Evolutionary conservation across 495 filamentous ascomycete species (phyloP), one percentile per base, ranked within the genome.

Genomic region (Melanomma pulvis-pyrius): DNA sequence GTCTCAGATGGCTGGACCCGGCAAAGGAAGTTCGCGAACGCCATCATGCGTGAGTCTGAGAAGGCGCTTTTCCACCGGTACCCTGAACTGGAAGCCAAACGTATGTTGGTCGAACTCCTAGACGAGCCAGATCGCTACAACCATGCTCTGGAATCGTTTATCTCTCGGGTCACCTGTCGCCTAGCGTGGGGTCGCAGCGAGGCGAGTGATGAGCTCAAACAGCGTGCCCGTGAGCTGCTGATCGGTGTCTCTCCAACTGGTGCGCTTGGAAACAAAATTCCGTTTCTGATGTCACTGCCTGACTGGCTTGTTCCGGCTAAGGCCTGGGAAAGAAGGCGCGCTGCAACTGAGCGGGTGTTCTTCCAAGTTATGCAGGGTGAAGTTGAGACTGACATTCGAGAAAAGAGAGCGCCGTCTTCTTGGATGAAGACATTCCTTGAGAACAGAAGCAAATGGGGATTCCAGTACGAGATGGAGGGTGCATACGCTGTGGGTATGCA

Each of bases 121-220:
- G 59, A 75, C 77, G 25, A 76, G 79, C 64, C 77, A 51, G 11
- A 74, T 59, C 77, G 83, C 19, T 88, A 86, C 70, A 69, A 81
- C 47, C 80, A 83, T 64, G 77, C 78, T 32, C 78, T 88, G 53
- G 83, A 87, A 69, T 83, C 86, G 52, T 87, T 84, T 73, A 84
- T 83, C 22, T 77, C 80, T 15, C 83, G 86, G 9, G 82, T 85
- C 8, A 84, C 86, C n/a, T 83, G 80, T 24, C 75, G 81, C 0
- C 78, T 88, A 1, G 79, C 78, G 3, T 90, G 86, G 81, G 87
- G 86, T 19, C 81, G 79, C 75, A 34, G 79, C 78, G 25, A 77
- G 76, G 60, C 74, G 24, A 74, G 69, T 63, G 73, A 70, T 29
- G 75, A 82, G 54, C 80, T 87, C 11, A 80, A 83, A 19, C 76